These are phyloP conservation scores for Cytospora paraplurivora DNA, from an alignment of 2,329 filamentous ascomycete species.

Conservation along the genomic window DNA sequence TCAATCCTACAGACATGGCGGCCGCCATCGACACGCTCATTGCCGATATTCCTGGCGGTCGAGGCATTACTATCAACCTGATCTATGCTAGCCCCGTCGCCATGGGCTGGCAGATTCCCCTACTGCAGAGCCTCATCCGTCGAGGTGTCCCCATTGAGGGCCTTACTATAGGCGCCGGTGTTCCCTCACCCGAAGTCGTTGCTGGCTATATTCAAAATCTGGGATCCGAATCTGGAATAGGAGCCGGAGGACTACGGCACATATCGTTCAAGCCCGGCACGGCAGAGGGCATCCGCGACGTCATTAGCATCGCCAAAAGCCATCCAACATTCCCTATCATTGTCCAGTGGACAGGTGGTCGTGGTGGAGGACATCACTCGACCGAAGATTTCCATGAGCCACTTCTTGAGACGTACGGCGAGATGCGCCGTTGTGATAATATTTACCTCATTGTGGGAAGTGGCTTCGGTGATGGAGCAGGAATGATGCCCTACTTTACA, in stretches of 20 bases:
- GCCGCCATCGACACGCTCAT: slow-evolving; percentile 49
- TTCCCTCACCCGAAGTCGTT: slow-evolving; percentile 50
- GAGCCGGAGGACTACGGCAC: slow-evolving; percentile 43
- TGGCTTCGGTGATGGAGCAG: slow-evolving; percentile 49
- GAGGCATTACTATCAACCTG: slow-evolving; percentile 54
- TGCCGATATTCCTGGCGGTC: slow-evolving; percentile 46
- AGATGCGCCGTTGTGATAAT: slow-evolving; percentile 47
- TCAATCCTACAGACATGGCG: slow-evolving; percentile 46
- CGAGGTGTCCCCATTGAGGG: slow-evolving; percentile 50
- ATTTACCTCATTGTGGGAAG: slow-evolving; percentile 49
- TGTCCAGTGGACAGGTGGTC: slow-evolving; percentile 52
- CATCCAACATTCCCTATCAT: slow-evolving; percentile 48
- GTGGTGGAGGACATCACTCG: slow-evolving; percentile 52
- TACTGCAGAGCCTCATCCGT: slow-evolving; percentile 36
- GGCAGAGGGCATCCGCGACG: slow-evolving; percentile 46
- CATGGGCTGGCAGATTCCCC: slow-evolving; percentile 55
- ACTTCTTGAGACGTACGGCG: slow-evolving; percentile 48
- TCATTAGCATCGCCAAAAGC: slow-evolving; percentile 49
- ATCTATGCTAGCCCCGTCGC: slow-evolving; percentile 56
- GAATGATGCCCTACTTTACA: slow-evolving; percentile 50
- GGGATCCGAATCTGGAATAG: not conserved
- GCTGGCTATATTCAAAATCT: slow-evolving; percentile 48
- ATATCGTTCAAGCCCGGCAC: slow-evolving; percentile 53
- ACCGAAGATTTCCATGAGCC: slow-evolving; percentile 53
- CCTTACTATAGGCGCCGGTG: slow-evolving; percentile 50